Percentiles rank a stretch among this genome's conserved stretches.
These are phyloP conservation scores for Lichtheimia corymbifera DNA, from an alignment of 371 early-diverging fungal species.

Conservation along the genomic window DNA sequence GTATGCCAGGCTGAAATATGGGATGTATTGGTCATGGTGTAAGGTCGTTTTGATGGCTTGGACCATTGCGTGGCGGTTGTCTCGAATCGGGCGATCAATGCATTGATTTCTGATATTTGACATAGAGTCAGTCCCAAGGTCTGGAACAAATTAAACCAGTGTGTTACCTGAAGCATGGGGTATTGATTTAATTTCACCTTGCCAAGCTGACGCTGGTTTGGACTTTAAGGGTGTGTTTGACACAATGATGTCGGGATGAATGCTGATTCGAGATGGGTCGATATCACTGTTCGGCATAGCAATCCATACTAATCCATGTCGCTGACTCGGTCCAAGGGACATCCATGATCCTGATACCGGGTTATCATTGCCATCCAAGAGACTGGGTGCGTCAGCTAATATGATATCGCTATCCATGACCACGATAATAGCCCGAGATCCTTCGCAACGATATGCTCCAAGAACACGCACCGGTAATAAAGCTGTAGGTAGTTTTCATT, in stretches of 20 bases:
- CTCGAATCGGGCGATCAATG: too few relatives aligned
- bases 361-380: slow-evolving; percentile 11
- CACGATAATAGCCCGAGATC: slow-evolving; percentile 12
- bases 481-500: too few relatives aligned
- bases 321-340: slow-evolving; percentile 11
- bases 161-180: neutral
- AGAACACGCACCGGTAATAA: slow-evolving; percentile 11
- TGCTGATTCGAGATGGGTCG: neutral
- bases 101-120: too few relatives aligned
- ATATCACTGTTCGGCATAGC: neutral
- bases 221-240: slow-evolving; percentile 11
- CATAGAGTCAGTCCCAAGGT: too few relatives aligned
- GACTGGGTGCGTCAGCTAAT: slow-evolving; percentile 12
- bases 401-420: slow-evolving; percentile 29
- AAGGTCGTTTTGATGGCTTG: neutral
- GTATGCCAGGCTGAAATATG: slow-evolving; percentile 30
- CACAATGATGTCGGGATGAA: neutral
- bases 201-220: slow-evolving; percentile 7
- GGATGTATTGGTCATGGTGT: neutral
- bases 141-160: too few relatives aligned
- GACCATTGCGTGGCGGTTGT: too few relatives aligned
- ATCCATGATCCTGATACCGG: slow-evolving; percentile 16
- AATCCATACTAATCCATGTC: slow-evolving; percentile 23
- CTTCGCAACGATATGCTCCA: slow-evolving; percentile 24
- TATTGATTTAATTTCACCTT: neutral